Conservation (phyloP, 192 early-diverging fungal species). For the Gonapodya sp. region DNA sequence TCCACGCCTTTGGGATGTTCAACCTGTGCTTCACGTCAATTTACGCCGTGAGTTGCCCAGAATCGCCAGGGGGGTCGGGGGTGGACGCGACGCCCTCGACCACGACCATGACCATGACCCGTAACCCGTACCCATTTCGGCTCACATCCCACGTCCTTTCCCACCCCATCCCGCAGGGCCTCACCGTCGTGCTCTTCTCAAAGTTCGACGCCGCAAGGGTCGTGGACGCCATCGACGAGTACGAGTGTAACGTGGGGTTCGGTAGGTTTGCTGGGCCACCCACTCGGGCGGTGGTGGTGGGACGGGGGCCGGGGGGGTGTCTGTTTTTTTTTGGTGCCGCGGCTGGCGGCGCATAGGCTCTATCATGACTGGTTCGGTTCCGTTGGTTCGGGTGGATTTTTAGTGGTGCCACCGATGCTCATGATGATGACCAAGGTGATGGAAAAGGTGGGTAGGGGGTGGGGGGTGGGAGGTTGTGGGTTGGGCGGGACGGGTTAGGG, state of each 20-base stretch:
- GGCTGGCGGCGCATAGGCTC: too few species aligned
- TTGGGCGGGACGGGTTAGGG: too few species aligned
- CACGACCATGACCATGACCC: too few species aligned
- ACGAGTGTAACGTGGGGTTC: not conserved
- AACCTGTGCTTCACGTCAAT: conserved; percentile 4
- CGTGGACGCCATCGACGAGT: conserved; percentile 8
- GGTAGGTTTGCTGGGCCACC: not conserved
- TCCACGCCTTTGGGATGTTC: conserved; percentile 12
- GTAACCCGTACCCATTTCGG: too few species aligned
- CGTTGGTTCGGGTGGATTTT: not conserved
- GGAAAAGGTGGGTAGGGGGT: too few species aligned
- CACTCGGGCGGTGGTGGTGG: not conserved
- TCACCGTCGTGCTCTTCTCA: not conserved
- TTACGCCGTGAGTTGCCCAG: not conserved
- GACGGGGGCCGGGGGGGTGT: not conserved
- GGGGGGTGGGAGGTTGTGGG: too few species aligned
- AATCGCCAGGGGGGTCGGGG: not conserved
- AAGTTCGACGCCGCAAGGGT: conserved; percentile 5
- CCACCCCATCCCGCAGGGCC: not conserved
- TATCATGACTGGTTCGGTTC: not conserved
- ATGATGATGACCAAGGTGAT: not conserved
- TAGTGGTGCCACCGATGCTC: conserved; percentile 7
- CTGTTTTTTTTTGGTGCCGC: too few species aligned
- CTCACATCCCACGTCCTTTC: not conserved
- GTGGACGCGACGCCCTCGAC: too few species aligned